These are phyloP conservation scores for Dendrothele bispora DNA, from an alignment of 768 basidiomycete genomes.

Conservation along the genomic window DNA sequence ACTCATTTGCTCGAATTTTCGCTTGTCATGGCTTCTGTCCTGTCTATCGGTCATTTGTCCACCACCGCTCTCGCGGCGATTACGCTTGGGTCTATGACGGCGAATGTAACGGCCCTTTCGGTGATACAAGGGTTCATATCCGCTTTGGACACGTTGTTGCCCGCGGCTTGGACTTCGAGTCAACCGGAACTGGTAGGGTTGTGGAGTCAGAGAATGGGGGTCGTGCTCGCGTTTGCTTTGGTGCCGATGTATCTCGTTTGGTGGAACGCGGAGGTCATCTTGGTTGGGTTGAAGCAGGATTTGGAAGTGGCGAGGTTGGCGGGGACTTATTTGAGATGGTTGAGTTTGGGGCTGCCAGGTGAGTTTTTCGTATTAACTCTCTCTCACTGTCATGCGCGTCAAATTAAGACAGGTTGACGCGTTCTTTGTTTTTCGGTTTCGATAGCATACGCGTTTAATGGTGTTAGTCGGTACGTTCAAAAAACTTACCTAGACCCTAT, in stretches of 20 bases:
- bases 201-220: conserved; percentile 66
- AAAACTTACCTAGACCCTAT: no score
- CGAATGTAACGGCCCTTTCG: conserved; percentile 26
- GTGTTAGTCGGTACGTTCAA: conserved; percentile 47
- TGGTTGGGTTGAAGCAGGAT: conserved; percentile 55
- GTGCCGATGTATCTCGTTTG: conserved; percentile 29
- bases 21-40: conserved; percentile 60
- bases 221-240: neutral
- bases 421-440: neutral
- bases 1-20: conserved; percentile 68
- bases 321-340: conserved; percentile 50
- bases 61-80: conserved; percentile 69
- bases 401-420: conserved; percentile 1
- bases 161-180: conserved; percentile 70
- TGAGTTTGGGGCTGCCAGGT: conserved; percentile 56
- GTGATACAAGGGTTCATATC: conserved; percentile 25
- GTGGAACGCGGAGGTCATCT: conserved; percentile 57
- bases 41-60: conserved; percentile 76
- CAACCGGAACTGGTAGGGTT: conserved; percentile 40
- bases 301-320: conserved; percentile 60
- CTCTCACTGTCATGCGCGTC: neutral
- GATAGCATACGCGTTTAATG: conserved; percentile 58
- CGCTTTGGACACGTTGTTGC: conserved; percentile 72
- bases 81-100: conserved; percentile 50
- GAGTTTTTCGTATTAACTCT: neutral